Base-by-base conservation (phyloP, 2,329 filamentous ascomycete species). In the Trichoderma semiorbis region DNA sequence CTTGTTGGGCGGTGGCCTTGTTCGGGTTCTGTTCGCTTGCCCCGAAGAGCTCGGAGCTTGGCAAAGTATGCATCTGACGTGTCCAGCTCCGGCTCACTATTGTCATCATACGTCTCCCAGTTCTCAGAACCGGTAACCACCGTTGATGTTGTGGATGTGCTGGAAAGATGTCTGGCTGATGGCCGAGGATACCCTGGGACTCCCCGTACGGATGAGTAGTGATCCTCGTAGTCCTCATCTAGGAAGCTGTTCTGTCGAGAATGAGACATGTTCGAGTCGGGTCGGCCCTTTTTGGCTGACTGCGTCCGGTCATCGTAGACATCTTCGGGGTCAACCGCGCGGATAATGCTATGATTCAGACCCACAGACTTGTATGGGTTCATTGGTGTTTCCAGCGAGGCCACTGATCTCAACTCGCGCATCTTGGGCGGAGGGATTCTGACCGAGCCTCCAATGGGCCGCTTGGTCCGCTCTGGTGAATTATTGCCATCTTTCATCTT, bases 61-160 rank as follows among this genome's bases (percentile, higher is more conserved):
- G 93, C 92, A 78, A 93, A 93, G 81, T 97, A 97, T 11, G 89
- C 87, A 73, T 96, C 93, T 5, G 90, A 91, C 0, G 88, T 88
- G 79, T 97, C 94, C 28, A 87, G 86, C 77, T 94, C 92, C 0
- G 91, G 89, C 77, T 94, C 91, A 73, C 92, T 94, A 75, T 88
- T 90, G 79, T 97, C 93, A 76, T 96, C 95, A 77, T 96, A 98
- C 11, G 95, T 97, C 82, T 98, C 95, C 95, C 95, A 98, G 80
- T 98, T 98, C 82, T 98, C 95, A 4, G 93, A 97, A 1, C 93
- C 93, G 6, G 93, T 94, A 30, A 92, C 86, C 26, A 86, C 87
- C 1, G 92, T 93, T n/a, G 93, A 95, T 0, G 91, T 89, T 75
- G 90, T 90, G 53, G 93, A 95, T 1, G 91, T 91, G 64, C 75